phyloP scores from a whole-genome alignment of 345 rosid species.

The Cardamine occulta region DNA sequence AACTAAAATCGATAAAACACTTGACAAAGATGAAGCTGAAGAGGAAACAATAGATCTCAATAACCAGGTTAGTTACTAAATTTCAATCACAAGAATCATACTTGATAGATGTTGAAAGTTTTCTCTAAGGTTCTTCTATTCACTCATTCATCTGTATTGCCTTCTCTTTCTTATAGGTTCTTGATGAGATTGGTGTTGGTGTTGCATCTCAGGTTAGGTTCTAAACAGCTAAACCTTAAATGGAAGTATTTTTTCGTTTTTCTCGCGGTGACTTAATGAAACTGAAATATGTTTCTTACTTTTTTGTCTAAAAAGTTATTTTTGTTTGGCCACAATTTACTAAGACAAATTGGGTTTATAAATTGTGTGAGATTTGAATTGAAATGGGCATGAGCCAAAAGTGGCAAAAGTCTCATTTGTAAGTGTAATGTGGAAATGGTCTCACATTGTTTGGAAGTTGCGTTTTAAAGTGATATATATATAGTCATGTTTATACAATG shows the following conservation, averaged over 20 bases:
- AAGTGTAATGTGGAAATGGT: too few relatives aligned
- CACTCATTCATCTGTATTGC: slow-evolving; percentile 25
- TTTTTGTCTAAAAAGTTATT: too few relatives aligned
- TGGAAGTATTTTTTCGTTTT: background rate
- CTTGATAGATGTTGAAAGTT: background rate
- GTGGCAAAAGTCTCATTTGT: too few relatives aligned
- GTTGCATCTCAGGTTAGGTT: slow-evolving; percentile 92
- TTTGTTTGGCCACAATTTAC: too few relatives aligned
- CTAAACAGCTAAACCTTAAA: background rate
- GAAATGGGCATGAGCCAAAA: too few relatives aligned
- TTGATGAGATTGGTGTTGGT: slow-evolving; percentile 98
- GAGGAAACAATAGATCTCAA: slow-evolving; percentile 98
- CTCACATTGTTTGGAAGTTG: too few relatives aligned
- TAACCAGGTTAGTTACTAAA: slow-evolving; percentile 60
- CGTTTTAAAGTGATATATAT: too few relatives aligned
- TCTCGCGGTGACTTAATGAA: too few relatives aligned
- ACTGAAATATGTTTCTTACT: too few relatives aligned
- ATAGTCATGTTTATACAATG: too few relatives aligned
- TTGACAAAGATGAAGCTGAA: slow-evolving; percentile 98
- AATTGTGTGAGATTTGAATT: too few relatives aligned
- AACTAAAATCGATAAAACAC: slow-evolving; percentile 70
- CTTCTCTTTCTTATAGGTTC: slow-evolving; percentile 55
- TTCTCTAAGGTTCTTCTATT: background rate
- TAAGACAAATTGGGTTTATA: too few relatives aligned
- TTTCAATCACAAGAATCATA: background rate